These are phyloP conservation scores for Microcyclosporella mali DNA, from an alignment of 2,329 filamentous ascomycete genomes.

Conservation along the genomic window DNA sequence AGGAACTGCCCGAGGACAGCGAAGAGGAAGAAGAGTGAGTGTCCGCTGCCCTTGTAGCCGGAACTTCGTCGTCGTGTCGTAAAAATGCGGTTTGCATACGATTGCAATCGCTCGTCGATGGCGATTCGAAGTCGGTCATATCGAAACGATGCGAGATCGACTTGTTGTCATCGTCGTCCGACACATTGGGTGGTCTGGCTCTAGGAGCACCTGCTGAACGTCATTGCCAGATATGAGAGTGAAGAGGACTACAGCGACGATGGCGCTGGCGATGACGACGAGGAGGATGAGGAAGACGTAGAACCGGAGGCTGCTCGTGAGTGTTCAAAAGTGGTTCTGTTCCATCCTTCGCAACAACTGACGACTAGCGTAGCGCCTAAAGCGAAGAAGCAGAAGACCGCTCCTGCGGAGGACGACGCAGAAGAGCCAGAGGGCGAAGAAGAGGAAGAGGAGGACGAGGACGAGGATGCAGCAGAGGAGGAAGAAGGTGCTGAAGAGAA, in stretches of 20 bases:
- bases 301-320: conserved; percentile 9
- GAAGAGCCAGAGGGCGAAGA: conserved; percentile 14
- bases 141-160: background rate
- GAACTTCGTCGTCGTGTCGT: conserved; percentile 4
- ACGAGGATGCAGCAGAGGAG: conserved; percentile 23
- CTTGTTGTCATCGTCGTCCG: background rate
- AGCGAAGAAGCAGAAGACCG: too few species aligned
- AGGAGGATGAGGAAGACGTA: conserved; percentile 3
- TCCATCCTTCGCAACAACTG: too few species aligned
- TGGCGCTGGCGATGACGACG: conserved; percentile 10
- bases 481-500: conserved; percentile 6
- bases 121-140: background rate
- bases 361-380: too few species aligned
- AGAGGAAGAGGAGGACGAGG: conserved; percentile 4
- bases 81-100: background rate
- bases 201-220: background rate
- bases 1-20: conserved; percentile 39
- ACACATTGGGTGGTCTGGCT: conserved; percentile 2
- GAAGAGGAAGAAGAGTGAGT: conserved; percentile 41
- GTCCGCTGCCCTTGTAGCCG: conserved; percentile 1
- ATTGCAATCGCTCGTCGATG: conserved; percentile 4
- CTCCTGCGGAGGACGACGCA: conserved; percentile 12
- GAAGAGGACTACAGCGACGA: conserved; percentile 13
- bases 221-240: conserved; percentile 6
- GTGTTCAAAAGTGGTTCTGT: too few species aligned